Percentiles rank a stretch among this genome's conserved stretches.
These are phyloP conservation scores for Phaeotremella skinneri DNA, from an alignment of 768 basidiomycete genomes.

Conservation along the genomic window DNA sequence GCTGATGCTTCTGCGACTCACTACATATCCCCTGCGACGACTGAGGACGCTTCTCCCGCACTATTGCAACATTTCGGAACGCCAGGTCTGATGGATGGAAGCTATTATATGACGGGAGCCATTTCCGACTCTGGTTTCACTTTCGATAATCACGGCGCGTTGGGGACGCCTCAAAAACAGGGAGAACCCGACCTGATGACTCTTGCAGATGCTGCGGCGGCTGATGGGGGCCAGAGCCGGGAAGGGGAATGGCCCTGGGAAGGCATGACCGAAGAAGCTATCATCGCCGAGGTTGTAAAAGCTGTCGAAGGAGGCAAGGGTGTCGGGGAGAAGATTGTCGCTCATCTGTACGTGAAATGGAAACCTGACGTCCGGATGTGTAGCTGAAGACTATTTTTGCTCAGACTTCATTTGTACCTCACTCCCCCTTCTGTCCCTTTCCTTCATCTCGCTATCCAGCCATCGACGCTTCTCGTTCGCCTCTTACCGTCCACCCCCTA, in stretches of 20 bases:
- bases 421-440: conserved; percentile 13
- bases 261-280: conserved; percentile 18
- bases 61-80: background rate
- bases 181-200: conserved; percentile 46
- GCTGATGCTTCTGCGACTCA: background rate
- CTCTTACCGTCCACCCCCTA: conserved; percentile 9
- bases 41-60: background rate
- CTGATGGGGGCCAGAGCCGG: conserved; percentile 9
- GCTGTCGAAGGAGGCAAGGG: conserved; percentile 28
- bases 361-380: background rate
- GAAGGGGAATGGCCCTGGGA: conserved; percentile 27
- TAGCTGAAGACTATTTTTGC: background rate
- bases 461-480: conserved; percentile 20
- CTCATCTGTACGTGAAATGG: conserved; percentile 32
- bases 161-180: background rate
- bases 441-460: conserved; percentile 15
- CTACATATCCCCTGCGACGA: background rate
- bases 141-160: background rate
- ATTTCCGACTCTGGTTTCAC: background rate
- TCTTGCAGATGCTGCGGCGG: conserved; percentile 43
- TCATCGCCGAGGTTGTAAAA: conserved; percentile 25
- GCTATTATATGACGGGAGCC: background rate
- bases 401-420: conserved; percentile 27
- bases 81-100: background rate
- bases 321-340: conserved; percentile 35